Evolutionary conservation across 2,329 filamentous ascomycete genomes (phyloP), one percentile per base, ranked within the genome.

Genomic region (Dactylonectria macrodidyma): DNA sequence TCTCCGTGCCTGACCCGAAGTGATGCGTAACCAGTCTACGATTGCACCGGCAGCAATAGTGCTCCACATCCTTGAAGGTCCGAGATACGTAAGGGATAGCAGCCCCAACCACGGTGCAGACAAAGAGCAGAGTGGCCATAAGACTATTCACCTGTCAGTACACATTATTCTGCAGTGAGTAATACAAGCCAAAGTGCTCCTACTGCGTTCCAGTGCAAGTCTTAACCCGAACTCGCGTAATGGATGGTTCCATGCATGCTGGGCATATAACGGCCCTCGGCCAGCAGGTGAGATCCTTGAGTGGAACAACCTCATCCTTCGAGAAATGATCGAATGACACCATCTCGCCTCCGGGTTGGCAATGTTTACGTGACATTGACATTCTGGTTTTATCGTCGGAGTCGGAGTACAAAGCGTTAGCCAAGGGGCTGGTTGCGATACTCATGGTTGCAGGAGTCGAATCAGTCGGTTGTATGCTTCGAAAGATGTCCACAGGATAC

Each of bases 41-140:
- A 4, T 74, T 71, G 46, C 73, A 75, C 30, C 73, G 67, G 24
- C 73, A 75, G 22, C 73, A 75, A 11, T 75, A 75, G 52, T 75
- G 73, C 44, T 75, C 73, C 5, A 59, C 48, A n/a, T 75, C 65
- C 56, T 75, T 75, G 62, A 73, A 75, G 5, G 69, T 60, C 12
- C 66, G 69, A 2, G 69, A 69, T 1, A 64, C 19, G 24, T 75
- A 75, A 0, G 71, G 69, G 1, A 74, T 48, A 6, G 67, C 67
- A 0, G 65, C 69, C 1, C 73, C 73, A 3, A 75, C 46, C 2
- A 75, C 24, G 1, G 67, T 74, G 11, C 72, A 75, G 1, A 60
- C 33, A 3, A 75, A 72, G 52, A 75, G 65, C 3, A 75, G 24
- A 0, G 44, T 69, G n/a, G 73, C 73, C 66, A 75, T 73, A 8